phyloP scores from a whole-genome alignment of 306 rosid genomes.

The Prunus armeniaca region DNA sequence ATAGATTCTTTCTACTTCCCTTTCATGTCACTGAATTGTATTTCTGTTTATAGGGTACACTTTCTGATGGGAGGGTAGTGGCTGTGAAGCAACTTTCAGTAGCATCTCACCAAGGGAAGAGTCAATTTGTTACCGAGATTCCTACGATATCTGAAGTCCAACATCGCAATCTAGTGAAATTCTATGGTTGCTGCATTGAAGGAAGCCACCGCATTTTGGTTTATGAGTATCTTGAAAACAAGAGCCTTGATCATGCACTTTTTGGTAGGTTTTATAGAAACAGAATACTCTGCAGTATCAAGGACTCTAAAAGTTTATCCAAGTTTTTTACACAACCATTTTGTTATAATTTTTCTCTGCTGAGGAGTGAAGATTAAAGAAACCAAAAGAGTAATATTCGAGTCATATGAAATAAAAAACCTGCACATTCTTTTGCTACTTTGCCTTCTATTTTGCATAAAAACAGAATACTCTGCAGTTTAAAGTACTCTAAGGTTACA shows the following conservation, averaged over 20 bases:
- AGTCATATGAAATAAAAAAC: too few relatives aligned
- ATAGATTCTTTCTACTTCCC: too few relatives aligned
- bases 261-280: conserved; percentile 13
- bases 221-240: conserved; percentile 33
- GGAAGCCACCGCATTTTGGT: conserved; percentile 23
- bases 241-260: conserved; percentile 36
- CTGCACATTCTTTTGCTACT: too few relatives aligned
- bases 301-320: too few relatives aligned
- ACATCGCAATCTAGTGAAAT: conserved; percentile 35
- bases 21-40: not conserved
- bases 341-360: too few relatives aligned
- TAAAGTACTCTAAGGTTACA: not conserved
- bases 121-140: conserved; percentile 32
- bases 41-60: conserved; percentile 24
- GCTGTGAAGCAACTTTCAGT: conserved; percentile 38
- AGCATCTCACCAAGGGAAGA: conserved; percentile 30
- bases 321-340: too few relatives aligned
- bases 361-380: too few relatives aligned
- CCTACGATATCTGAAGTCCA: conserved; percentile 24
- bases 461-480: not conserved
- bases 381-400: not conserved
- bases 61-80: conserved; percentile 29
- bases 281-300: too few relatives aligned
- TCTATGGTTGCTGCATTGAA: conserved; percentile 37
- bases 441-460: not conserved